Evolutionary conservation across 768 basidiomycete species (phyloP), one percentile per base, ranked within the genome.

Genomic region (Boletus subparvulus): DNA sequence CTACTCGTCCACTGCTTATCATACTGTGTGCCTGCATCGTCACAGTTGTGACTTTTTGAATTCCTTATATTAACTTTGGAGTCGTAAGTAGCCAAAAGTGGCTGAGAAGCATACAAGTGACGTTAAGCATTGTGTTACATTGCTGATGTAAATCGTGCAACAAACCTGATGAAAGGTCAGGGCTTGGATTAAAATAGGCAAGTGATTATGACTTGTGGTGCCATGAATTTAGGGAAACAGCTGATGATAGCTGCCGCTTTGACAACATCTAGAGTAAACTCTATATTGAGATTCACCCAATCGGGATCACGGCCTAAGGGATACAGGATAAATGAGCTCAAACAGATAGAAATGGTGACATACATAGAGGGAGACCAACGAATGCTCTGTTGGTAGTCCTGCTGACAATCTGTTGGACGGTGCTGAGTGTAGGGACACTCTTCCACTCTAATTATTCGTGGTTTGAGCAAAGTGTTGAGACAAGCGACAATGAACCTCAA

Each of bases 181-280:
- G 8, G 7, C 5, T 13, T 9, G 3, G 1, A 21, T 41, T 17
- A 13, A 17, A 11, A 14, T 10, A 41, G 6, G 13, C 8, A 40
- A 32, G n/a, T 24, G 3, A 19, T 1, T 3, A 16, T 13, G 36
- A 60, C 66, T 55, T 50, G 75, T 74, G 70, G 69, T 55, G 66
- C 65, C 46, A 77, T 39, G 21, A 70, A 65, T 1, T 54, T 36
- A 2, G 78, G 79, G 41, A 75, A 69, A 0, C 67, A 28, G 13
- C 55, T 52, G 19, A 78, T 56, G 5, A 73, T 30, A 2, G 30
- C 32, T 0, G 58, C 62, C 19, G 28, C 49, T 21, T 51, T 44
- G 12, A 56, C 9, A 32, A 52, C 36, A 11, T 56, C 55, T 4
- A 56, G 26, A 3, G 75, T 63, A 49, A 69, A 75, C 0, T 66